phyloP scores from a whole-genome alignment of 306 rosid species.

The Gynostemma pentaphyllum region DNA sequence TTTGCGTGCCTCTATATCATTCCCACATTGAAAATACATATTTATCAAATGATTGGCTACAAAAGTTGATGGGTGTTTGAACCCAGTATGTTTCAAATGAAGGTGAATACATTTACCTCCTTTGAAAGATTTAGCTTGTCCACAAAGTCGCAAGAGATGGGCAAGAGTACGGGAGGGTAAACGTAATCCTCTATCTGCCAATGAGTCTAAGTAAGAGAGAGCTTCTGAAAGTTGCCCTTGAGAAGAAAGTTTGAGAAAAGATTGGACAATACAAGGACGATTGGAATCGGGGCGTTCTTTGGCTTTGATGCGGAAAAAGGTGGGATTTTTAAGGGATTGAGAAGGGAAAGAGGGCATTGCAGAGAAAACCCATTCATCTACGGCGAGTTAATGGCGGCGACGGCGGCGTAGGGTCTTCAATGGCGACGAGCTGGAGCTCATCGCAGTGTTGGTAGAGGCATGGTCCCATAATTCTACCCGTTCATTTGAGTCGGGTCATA shows the following conservation, averaged over 20 bases:
- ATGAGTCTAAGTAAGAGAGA: conserved; percentile 48
- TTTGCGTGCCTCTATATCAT: conserved; percentile 41
- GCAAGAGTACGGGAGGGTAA: conserved; percentile 47
- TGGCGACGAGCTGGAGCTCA: neutral
- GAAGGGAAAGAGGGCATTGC: conserved; percentile 54
- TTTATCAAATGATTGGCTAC: conserved; percentile 55
- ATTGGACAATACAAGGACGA: conserved; percentile 41
- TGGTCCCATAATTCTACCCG: neutral
- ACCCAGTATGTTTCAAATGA: conserved; percentile 57
- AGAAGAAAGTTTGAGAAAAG: conserved; percentile 31
- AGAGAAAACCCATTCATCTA: conserved; percentile 29
- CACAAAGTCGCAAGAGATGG: conserved; percentile 49
- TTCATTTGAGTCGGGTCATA: neutral
- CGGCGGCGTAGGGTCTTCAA: neutral
- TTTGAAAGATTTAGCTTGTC: conserved; percentile 24
- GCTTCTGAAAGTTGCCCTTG: conserved; percentile 40
- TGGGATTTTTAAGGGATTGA: conserved; percentile 14
- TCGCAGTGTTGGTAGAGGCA: neutral
- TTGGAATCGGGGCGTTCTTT: conserved; percentile 17
- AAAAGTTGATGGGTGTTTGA: conserved; percentile 45
- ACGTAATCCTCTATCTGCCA: conserved; percentile 54
- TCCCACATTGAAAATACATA: conserved; percentile 55
- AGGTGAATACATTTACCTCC: conserved; percentile 59
- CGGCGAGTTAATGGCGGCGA: neutral
- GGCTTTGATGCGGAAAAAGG: conserved; percentile 8